phyloP scores from a whole-genome alignment of 768 basidiomycete genomes.

The Trametes elegans region DNA sequence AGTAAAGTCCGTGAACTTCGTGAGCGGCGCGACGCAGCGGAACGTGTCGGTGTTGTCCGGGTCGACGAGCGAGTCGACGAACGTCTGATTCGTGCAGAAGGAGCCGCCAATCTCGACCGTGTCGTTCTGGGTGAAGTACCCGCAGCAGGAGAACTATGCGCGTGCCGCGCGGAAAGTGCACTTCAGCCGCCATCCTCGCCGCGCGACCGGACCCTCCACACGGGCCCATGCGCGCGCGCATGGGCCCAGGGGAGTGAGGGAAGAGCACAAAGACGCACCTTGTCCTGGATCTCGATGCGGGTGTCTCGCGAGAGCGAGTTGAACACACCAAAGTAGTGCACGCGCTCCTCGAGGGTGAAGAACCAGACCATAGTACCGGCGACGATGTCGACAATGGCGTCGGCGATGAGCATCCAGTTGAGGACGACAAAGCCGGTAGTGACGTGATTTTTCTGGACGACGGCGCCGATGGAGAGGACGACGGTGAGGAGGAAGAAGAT shows the following conservation, averaged over 20 bases:
- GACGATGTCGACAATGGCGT: constrained; percentile 57
- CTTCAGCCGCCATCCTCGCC: constrained; percentile 2
- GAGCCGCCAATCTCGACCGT: constrained; percentile 51
- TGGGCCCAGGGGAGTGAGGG: background rate
- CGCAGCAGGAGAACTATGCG: constrained; percentile 75
- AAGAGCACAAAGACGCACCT: constrained; percentile 48
- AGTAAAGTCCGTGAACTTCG: constrained; percentile 63
- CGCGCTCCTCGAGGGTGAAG: constrained; percentile 69
- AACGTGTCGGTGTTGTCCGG: constrained; percentile 35
- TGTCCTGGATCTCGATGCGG: constrained; percentile 66
- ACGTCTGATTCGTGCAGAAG: constrained; percentile 50
- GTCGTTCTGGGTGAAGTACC: constrained; percentile 63
- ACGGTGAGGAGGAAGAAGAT: constrained; percentile 66
- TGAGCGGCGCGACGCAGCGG: constrained; percentile 74
- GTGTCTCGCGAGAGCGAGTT: constrained; percentile 40
- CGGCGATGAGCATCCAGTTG: constrained; percentile 70
- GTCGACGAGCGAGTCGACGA: constrained; percentile 38
- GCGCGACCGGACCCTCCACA: background rate
- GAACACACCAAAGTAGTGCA: constrained; percentile 65
- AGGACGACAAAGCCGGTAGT: constrained; percentile 70
- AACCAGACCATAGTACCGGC: constrained; percentile 81
- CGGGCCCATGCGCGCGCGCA: background rate
- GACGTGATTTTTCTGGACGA: constrained; percentile 68
- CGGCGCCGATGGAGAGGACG: constrained; percentile 65
- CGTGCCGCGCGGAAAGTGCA: background rate